Conservation (phyloP, 2,329 filamentous ascomycete genomes). For the Magnaporthales sp. region DNA sequence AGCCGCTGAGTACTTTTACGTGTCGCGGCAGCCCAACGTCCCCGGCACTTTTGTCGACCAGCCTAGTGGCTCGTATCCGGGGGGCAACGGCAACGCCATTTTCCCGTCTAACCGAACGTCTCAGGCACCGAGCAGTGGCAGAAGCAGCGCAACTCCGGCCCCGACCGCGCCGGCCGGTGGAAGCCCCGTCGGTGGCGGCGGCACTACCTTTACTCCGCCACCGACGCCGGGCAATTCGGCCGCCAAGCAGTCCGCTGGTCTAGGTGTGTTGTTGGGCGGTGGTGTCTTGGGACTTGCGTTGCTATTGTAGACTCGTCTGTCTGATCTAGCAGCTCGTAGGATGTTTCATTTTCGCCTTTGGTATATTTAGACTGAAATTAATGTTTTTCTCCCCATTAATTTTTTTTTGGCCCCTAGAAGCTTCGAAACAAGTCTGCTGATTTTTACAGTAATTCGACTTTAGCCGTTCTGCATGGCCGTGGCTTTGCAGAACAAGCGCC, state of each 20-base stretch:
- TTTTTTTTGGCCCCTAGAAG: too few species aligned
- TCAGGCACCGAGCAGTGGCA: not conserved
- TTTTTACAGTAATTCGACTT: not conserved
- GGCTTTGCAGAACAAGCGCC: not conserved
- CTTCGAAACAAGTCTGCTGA: too few species aligned
- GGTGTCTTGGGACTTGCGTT: not conserved
- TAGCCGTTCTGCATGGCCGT: not conserved
- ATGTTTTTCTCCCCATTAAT: not conserved
- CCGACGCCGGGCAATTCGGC: not conserved
- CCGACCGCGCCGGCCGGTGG: not conserved
- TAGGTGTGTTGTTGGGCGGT: not conserved
- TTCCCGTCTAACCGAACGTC: not conserved
- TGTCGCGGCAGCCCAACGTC: slow-evolving; percentile 5
- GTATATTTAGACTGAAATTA: not conserved
- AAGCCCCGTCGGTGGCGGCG: not conserved
- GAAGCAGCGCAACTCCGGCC: not conserved
- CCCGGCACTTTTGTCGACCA: slow-evolving; percentile 8
- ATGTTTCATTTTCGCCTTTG: not conserved
- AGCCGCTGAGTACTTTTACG: slow-evolving; percentile 9
- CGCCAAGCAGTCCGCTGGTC: not conserved
- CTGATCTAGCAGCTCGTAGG: too few species aligned
- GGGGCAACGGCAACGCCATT: slow-evolving; percentile 8
- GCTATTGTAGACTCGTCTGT: not conserved
- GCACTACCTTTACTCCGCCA: not conserved
- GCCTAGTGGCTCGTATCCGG: slow-evolving; percentile 6